phyloP scores from a whole-genome alignment of 805 yeast species.

The Myxozyma nipponensis region DNA sequence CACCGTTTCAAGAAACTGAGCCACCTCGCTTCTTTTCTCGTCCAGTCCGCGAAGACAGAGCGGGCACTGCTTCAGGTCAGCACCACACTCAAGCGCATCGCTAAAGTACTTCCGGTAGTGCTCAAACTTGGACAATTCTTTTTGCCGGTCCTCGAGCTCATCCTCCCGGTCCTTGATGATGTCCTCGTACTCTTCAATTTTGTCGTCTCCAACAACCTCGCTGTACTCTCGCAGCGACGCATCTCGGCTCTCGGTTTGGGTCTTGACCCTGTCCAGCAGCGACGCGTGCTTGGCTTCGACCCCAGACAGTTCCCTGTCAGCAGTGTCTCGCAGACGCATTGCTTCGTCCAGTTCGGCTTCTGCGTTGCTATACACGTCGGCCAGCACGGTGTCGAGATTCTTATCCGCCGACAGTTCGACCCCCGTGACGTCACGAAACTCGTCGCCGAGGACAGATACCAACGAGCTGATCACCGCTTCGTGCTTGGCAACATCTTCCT shows the following conservation, averaged over 20 bases:
- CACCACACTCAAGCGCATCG: neutral
- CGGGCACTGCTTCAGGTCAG: constrained; percentile 49
- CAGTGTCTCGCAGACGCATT: constrained; percentile 7
- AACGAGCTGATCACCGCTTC: constrained; percentile 36
- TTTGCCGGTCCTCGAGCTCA: constrained; percentile 45
- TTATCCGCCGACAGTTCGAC: constrained; percentile 23
- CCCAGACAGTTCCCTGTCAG: constrained; percentile 27
- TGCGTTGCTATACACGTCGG: constrained; percentile 28
- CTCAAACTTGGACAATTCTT: neutral
- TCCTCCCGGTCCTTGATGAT: constrained; percentile 55
- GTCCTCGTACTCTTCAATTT: constrained; percentile 50
- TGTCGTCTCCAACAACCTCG: constrained; percentile 37
- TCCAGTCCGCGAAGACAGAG: constrained; percentile 69
- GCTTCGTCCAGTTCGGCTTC: constrained; percentile 27
- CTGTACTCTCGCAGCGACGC: constrained; percentile 22
- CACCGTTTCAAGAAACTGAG: neutral
- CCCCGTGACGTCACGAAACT: constrained; percentile 30
- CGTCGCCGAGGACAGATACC: constrained; percentile 29
- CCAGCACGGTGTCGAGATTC: constrained; percentile 20
- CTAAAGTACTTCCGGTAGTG: neutral
- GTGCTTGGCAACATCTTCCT: constrained; percentile 41
- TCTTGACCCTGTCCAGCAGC: neutral
- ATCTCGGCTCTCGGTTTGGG: constrained; percentile 14
- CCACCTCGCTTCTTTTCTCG: constrained; percentile 26
- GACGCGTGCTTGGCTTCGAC: constrained; percentile 21